phyloP scores from a whole-genome alignment of 495 filamentous ascomycete genomes.

The Penicillium pancosmium region DNA sequence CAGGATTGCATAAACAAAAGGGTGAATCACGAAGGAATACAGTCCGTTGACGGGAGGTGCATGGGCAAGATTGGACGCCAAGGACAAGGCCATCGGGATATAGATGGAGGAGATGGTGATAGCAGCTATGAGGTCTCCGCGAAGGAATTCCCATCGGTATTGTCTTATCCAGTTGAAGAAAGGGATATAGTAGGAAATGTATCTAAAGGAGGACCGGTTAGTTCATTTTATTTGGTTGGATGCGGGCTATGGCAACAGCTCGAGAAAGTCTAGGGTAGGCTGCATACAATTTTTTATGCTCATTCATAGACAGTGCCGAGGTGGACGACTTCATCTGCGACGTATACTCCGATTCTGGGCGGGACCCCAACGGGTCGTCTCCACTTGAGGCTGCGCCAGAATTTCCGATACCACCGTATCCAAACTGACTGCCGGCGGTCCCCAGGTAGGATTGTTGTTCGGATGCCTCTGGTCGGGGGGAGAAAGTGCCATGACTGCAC shows the following conservation, averaged over 20 bases:
- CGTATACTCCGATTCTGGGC: slow-evolving; percentile 36
- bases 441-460: slow-evolving; percentile 41
- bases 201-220: slow-evolving; percentile 57
- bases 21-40: slow-evolving; percentile 91
- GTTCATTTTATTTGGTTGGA: slow-evolving; percentile 6
- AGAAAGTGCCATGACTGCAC: slow-evolving; percentile 82
- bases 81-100: slow-evolving; percentile 93
- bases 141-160: slow-evolving; percentile 78
- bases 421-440: slow-evolving; percentile 25
- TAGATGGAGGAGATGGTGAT: slow-evolving; percentile 96
- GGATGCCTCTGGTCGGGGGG: slow-evolving; percentile 60
- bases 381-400: slow-evolving; percentile 14
- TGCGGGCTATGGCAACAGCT: slow-evolving; percentile 5
- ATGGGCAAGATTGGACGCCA: slow-evolving; percentile 92
- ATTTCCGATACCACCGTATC: slow-evolving; percentile 18
- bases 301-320: slow-evolving; percentile 31
- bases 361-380: slow-evolving; percentile 20
- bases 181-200: slow-evolving; percentile 91
- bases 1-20: slow-evolving; percentile 84
- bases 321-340: slow-evolving; percentile 36
- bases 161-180: slow-evolving; percentile 84
- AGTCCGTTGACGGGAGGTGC: slow-evolving; percentile 94
- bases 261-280: neutral
- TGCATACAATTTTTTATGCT: slow-evolving; percentile 41
- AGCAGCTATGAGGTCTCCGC: slow-evolving; percentile 83